These are phyloP conservation scores for Chrysanthemum lavandulifolium DNA, from an alignment of 129 eudicot species.

Conservation along the genomic window DNA sequence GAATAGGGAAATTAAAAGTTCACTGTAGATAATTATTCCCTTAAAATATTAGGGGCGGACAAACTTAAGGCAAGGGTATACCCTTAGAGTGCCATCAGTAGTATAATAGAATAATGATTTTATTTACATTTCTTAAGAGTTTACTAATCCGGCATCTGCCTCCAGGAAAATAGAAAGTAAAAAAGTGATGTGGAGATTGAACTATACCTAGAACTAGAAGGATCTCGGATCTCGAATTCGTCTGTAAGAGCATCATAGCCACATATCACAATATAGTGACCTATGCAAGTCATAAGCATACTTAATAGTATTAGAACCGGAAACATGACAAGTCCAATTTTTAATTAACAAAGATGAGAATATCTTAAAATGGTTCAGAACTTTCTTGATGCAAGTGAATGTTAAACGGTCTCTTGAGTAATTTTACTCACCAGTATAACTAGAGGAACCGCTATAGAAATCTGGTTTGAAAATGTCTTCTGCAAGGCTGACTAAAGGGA, in stretches of 20 bases:
- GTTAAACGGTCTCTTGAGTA: not conserved
- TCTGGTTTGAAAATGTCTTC: constrained; percentile 51
- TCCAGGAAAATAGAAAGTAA: not conserved
- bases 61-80: too few relatives aligned
- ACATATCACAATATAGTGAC: constrained; percentile 84
- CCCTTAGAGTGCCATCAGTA: too few relatives aligned
- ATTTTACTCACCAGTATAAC: constrained; percentile 69
- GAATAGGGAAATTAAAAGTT: too few relatives aligned
- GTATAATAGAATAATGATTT: too few relatives aligned
- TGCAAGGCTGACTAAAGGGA: constrained; percentile 54
- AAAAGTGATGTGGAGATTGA: not conserved
- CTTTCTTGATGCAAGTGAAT: constrained; percentile 4
- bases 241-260: constrained; percentile 78
- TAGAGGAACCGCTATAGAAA: constrained; percentile 40
- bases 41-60: not conserved
- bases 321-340: not conserved
- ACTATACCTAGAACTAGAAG: constrained; percentile 83
- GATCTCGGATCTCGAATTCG: constrained; percentile 94
- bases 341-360: not conserved
- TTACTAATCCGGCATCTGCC: not conserved
- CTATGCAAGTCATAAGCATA: constrained; percentile 35
- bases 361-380: not conserved
- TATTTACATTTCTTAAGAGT: too few relatives aligned
- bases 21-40: not conserved
- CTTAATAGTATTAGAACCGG: not conserved